Percentiles rank a stretch among this genome's conserved stretches.
phyloP scores from a whole-genome alignment of 148 eudicot species.

The Chenopodium berlandieri region DNA sequence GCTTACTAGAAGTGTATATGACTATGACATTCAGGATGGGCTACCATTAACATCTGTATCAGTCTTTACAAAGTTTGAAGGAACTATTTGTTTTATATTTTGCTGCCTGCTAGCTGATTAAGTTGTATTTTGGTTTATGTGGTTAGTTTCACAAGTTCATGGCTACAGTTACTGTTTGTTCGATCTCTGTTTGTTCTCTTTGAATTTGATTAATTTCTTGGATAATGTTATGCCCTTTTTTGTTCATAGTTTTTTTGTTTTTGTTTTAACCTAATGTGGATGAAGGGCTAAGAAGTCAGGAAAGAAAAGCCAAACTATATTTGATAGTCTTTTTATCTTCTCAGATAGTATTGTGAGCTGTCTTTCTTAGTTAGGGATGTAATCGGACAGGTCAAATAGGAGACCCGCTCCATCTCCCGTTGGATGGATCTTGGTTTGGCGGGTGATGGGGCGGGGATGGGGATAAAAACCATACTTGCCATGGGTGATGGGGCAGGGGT shows the following conservation, averaged over 20 bases:
- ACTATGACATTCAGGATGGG: background rate
- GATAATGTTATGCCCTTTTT: background rate
- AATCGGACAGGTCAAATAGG: no score
- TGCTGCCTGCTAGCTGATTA: background rate
- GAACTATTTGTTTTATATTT: no score
- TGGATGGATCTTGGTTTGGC: no score
- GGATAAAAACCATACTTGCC: no score
- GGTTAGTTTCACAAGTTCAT: background rate
- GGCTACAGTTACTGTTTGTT: background rate
- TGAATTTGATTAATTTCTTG: background rate
- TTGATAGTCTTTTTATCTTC: background rate
- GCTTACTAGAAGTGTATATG: no score
- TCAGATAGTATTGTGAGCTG: background rate
- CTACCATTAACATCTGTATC: background rate
- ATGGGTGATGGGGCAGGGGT: no score
- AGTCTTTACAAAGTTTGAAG: background rate
- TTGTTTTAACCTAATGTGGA: no score
- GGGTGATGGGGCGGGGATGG: no score
- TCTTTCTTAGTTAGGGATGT: background rate
- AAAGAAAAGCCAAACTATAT: background rate
- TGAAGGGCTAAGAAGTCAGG: no score
- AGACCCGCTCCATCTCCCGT: no score
- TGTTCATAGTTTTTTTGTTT: no score
- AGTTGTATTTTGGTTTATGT: background rate
- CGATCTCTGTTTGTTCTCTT: no score